Percentiles rank a stretch among this genome's conserved stretches.
phyloP scores from a whole-genome alignment of 1,284 basidiomycete species.

The Ceratobasidium papillatum region DNA sequence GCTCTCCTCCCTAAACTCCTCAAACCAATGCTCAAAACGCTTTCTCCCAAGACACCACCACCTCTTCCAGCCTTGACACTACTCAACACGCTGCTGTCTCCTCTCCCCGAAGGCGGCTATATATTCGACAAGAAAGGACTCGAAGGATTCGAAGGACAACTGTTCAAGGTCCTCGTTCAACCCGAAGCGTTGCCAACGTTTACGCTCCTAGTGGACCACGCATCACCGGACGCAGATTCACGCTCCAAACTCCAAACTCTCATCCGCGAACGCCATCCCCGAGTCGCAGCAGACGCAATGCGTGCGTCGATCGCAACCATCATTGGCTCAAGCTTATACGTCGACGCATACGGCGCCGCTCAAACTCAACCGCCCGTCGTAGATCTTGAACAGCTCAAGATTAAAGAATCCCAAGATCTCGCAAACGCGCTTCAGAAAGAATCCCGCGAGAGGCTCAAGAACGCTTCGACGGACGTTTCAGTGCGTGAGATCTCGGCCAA shows the following conservation, averaged over 20 bases:
- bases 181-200: constrained; percentile 68
- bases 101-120: constrained; percentile 7
- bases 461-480: constrained; percentile 74
- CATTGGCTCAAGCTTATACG: not conserved
- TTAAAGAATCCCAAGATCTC: not conserved
- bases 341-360: not conserved
- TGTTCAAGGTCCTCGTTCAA: constrained; percentile 42
- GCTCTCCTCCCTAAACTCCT: constrained; percentile 24
- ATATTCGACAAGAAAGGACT: not conserved
- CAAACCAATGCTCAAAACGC: constrained; percentile 32
- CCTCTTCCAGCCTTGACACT: constrained; percentile 22
- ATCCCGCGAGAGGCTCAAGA: constrained; percentile 25
- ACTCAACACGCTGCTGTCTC: constrained; percentile 25
- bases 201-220: constrained; percentile 65
- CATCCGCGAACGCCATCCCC: constrained; percentile 75
- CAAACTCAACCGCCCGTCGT: not conserved
- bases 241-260: constrained; percentile 74
- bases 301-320: constrained; percentile 54
- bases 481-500: constrained; percentile 61
- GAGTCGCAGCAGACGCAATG: constrained; percentile 84
- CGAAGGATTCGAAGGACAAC: not conserved
- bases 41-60: constrained; percentile 26
- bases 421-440: constrained; percentile 22
- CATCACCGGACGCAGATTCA: constrained; percentile 70
- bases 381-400: not conserved